Evolutionary conservation across 106 monocot species (phyloP).

Genomic region (Dendrobium huoshanense): DNA sequence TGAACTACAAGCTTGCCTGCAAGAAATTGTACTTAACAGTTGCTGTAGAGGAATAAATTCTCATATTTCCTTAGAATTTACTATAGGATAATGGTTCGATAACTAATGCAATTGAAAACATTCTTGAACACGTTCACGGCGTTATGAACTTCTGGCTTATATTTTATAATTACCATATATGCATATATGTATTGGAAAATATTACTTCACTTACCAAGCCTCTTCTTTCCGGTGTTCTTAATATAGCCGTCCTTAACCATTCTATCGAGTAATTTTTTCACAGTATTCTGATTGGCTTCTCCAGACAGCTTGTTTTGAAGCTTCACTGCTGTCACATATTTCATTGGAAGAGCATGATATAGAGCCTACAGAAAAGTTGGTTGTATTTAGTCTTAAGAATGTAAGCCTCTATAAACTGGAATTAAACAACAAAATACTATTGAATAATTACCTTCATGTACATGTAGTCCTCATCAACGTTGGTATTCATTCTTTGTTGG

Average conservation of each 20-base stretch:
- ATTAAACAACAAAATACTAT: too few species aligned
- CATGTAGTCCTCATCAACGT: conserved; percentile 37
- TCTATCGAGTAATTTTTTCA: conserved; percentile 57
- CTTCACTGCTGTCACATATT: conserved; percentile 75
- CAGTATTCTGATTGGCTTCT: conserved; percentile 51
- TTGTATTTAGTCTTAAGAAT: not conserved
- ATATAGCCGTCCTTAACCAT: conserved; percentile 65
- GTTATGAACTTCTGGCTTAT: too few species aligned
- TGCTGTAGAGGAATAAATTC: too few species aligned
- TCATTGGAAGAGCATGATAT: conserved; percentile 89
- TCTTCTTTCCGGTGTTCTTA: conserved; percentile 49
- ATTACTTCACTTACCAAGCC: conserved; percentile 37
- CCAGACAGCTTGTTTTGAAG: conserved; percentile 72
- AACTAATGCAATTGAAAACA: too few species aligned
- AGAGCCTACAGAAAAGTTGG: conserved; percentile 47
- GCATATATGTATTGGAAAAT: not conserved
- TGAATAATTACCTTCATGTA: conserved; percentile 71
- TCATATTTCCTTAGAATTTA: too few species aligned
- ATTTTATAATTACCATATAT: too few species aligned
- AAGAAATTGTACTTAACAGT: not conserved
- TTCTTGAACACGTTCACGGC: too few species aligned
- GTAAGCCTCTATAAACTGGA: too few species aligned
- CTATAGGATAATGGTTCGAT: too few species aligned
- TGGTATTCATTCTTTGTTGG: conserved; percentile 16
- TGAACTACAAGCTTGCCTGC: conserved; percentile 83